Evolutionary conservation across 2,329 filamentous ascomycete species (phyloP).

Genomic region (Colletotrichum tropicale): DNA sequence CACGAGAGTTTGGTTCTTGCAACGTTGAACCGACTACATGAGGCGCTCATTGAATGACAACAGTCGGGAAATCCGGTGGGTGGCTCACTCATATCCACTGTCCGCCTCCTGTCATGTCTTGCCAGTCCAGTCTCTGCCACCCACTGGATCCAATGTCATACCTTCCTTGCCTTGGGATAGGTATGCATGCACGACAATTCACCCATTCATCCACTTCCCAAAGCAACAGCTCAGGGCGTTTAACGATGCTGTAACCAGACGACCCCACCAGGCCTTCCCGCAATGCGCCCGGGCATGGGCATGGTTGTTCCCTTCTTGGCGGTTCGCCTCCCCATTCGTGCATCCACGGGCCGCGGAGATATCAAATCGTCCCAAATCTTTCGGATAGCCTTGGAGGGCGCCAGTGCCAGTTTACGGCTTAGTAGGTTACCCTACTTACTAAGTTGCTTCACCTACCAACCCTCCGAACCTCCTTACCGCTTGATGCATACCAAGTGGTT

Average conservation of each 20-base stretch:
- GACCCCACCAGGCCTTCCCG: neutral
- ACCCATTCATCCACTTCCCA: neutral
- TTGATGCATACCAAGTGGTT: no score
- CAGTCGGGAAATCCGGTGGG: neutral
- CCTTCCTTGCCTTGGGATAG: no score
- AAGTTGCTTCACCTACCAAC: no score
- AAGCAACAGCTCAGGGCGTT: neutral
- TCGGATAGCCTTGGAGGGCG: neutral
- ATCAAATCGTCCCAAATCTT: neutral
- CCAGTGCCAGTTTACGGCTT: neutral
- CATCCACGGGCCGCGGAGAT: constrained; percentile 13
- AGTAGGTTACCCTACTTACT: no score
- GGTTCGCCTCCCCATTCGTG: constrained; percentile 7
- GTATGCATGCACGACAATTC: no score
- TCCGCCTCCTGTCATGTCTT: no score
- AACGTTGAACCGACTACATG: neutral
- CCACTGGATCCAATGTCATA: no score
- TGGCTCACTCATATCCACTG: no score
- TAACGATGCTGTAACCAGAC: neutral
- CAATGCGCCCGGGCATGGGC: neutral
- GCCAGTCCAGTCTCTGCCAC: no score
- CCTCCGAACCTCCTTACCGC: no score
- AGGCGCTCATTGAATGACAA: neutral
- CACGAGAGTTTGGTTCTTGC: neutral
- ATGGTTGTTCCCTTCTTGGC: neutral